Evolutionary conservation across 352 stramenopile species (phyloP).

Genomic region (Globisporangium acanthophoron): DNA sequence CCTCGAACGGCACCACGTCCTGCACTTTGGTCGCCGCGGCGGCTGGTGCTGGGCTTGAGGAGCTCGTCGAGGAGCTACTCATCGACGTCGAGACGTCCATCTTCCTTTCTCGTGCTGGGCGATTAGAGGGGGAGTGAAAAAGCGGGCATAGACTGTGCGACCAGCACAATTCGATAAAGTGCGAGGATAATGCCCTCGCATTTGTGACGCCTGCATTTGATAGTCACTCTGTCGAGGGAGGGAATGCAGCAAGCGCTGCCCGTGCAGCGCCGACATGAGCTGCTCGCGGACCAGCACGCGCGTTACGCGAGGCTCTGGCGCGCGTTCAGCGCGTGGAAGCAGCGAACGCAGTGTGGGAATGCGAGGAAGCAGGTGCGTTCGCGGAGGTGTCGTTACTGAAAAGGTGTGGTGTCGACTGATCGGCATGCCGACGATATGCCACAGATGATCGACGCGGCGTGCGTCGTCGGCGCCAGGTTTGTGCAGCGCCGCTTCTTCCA

Average conservation of each 20-base stretch:
- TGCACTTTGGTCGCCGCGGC: conserved; percentile 22
- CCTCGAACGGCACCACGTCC: conserved; percentile 65
- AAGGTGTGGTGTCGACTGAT: background rate
- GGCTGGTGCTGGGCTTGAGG: background rate
- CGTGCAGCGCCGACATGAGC: background rate
- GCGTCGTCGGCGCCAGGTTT: conserved; percentile 10
- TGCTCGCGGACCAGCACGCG: conserved; percentile 11
- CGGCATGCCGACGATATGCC: background rate
- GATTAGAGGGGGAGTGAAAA: background rate
- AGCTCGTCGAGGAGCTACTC: background rate
- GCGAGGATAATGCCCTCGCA: background rate
- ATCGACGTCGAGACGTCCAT: background rate
- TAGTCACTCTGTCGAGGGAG: background rate
- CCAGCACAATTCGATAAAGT: background rate
- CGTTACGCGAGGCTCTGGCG: conserved; percentile 12
- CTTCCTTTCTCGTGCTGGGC: background rate
- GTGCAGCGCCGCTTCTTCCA: conserved; percentile 14
- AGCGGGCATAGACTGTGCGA: background rate
- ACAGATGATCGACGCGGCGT: conserved; percentile 12
- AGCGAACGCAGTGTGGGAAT: background rate
- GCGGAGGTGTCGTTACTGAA: background rate
- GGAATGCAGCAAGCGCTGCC: background rate
- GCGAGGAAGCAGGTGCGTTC: conserved; percentile 7
- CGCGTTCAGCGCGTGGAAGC: conserved; percentile 3
- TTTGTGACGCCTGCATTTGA: background rate